phyloP scores from a whole-genome alignment of 2,329 filamentous ascomycete genomes.

The Claviceps sorghi region DNA sequence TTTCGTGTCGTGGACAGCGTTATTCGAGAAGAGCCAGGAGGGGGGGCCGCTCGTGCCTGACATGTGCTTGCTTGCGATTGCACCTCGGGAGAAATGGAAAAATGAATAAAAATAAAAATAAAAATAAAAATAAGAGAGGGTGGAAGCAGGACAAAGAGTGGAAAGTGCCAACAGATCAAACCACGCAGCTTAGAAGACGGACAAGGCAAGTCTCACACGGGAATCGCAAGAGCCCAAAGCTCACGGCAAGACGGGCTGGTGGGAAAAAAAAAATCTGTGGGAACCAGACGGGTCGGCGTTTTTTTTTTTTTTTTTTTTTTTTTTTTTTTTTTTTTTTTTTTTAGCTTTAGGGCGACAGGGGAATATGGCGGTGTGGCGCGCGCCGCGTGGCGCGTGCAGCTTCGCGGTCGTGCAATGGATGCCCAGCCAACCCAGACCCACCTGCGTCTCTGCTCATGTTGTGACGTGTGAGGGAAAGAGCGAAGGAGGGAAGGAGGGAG shows the following conservation, averaged over 20 bases:
- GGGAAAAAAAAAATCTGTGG: constrained; percentile 6
- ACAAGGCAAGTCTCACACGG: background rate
- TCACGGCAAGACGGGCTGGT: background rate
- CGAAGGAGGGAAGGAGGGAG: too few relatives aligned
- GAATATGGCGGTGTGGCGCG: too few relatives aligned
- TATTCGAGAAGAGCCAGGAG: constrained; percentile 30
- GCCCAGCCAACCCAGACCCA: too few relatives aligned
- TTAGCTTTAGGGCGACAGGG: background rate
- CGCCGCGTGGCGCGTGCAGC: too few relatives aligned
- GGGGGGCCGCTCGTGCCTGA: constrained; percentile 19
- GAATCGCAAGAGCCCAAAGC: background rate
- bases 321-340: background rate
- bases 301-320: constrained; percentile 1
- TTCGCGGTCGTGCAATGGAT: too few relatives aligned
- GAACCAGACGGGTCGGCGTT: background rate
- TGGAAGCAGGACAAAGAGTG: background rate
- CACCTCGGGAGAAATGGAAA: too few relatives aligned
- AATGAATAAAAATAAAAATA: too few relatives aligned
- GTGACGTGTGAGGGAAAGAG: too few relatives aligned
- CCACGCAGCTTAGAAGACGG: background rate
- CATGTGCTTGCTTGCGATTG: constrained; percentile 14
- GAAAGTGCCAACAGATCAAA: background rate
- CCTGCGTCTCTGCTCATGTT: too few relatives aligned
- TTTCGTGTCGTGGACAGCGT: constrained; percentile 12
- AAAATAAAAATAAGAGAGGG: background rate